Evolutionary conservation across 306 rosid species (phyloP), one percentile per base, ranked within the genome.

Genomic region (Citrullus colocynthis): DNA sequence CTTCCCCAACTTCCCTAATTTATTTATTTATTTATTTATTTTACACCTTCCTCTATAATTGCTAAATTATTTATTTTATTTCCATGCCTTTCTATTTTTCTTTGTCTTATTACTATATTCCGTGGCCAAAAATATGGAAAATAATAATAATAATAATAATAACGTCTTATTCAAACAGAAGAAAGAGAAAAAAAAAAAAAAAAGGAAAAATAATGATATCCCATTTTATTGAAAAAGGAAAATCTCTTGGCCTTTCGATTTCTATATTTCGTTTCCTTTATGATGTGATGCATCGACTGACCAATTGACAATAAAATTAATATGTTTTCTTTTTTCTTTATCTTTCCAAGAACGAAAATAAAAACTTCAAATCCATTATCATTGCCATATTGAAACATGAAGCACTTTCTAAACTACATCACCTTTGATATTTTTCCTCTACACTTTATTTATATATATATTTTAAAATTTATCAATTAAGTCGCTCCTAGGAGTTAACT

Each of bases 261-360:
- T 67, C 52, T 18, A 41, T 20, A 42, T 42, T 67, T 67, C 17
- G 36, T 41, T n/a, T n/a, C 32, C 54, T 41, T 67, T 67, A 18
- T 42, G 74, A 67, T 67, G 74, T 20, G 74, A 67, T 67, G 74
- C 73, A 65, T 65, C 73, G 30, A 65, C 51, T n/a, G 74, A n/a
- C 74, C 42, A 66, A 18, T 20, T 67, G 18, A 67, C 54, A 20
- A 67, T 67, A 1, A 41, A 7, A 9, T 67, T 67, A 9, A 39
- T 10, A 17, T 36, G 2, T 8, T 65, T 39, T 61, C 30, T 59
- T 12, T 28, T 24, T 4, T 24, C 28, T 63, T 41, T n/a, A 67
- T 9, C 32, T 5, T 41, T 67, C n/a, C 2, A 67, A 41, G 34
- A 67, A 20, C 2, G 14, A 42, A 42, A 67, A 41, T 9, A 0